These are phyloP conservation scores for Iris macrosiphon DNA, from an alignment of 106 monocot genomes.

Conservation along the genomic window DNA sequence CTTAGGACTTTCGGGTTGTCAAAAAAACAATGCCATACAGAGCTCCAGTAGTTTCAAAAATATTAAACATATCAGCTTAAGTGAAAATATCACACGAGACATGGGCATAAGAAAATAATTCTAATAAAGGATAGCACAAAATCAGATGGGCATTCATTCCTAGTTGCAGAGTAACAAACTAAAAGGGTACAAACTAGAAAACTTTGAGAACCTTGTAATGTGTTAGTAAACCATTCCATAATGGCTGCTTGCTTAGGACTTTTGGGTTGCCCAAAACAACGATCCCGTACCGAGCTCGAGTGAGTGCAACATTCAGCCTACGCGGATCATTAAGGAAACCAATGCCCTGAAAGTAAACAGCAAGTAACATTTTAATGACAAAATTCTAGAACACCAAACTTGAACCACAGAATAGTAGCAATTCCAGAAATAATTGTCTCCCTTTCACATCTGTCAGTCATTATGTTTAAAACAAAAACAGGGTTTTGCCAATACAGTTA, in stretches of 20 bases:
- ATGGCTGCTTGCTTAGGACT: conserved; percentile 91
- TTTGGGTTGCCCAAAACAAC: conserved; percentile 98
- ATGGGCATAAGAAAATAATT: too few relatives aligned
- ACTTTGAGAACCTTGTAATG: conserved; percentile 80
- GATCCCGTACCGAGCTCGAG: conserved; percentile 97
- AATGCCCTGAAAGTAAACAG: conserved; percentile 65
- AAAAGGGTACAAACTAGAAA: neutral
- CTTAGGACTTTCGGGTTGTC: conserved; percentile 83
- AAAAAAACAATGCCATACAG: conserved; percentile 79
- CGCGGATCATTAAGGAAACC: conserved; percentile 99
- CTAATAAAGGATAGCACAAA: too few relatives aligned
- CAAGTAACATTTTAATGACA: neutral
- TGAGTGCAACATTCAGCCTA: conserved; percentile 94
- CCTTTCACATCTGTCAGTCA: too few relatives aligned
- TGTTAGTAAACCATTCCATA: conserved; percentile 95
- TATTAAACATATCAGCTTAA: conserved; percentile 70
- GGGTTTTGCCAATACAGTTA: too few relatives aligned
- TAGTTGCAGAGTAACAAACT: too few relatives aligned
- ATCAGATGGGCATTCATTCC: too few relatives aligned
- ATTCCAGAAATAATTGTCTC: too few relatives aligned
- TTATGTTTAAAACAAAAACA: too few relatives aligned
- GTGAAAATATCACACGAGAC: conserved; percentile 29
- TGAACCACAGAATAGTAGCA: neutral
- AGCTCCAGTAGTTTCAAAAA: conserved; percentile 81
- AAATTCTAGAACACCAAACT: neutral